Percentiles rank a stretch among this genome's conserved stretches.
These are phyloP conservation scores for Schwanniomyces pseudopolymorphus DNA, from an alignment of 805 yeast species.

Conservation along the genomic window DNA sequence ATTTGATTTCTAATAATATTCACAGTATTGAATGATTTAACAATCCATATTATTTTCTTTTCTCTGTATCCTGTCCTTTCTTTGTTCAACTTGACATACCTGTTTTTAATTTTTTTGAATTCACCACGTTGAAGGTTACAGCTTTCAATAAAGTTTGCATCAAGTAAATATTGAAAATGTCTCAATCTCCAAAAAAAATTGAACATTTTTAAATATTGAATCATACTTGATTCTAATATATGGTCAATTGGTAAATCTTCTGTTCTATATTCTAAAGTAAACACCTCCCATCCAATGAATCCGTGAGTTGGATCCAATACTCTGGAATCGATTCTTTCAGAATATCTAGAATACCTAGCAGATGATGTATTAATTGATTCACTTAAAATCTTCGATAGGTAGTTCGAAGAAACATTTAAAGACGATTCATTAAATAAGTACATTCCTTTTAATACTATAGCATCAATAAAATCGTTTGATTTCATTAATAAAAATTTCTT, in stretches of 20 bases:
- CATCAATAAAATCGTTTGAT: constrained; percentile 79
- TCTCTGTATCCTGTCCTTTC: constrained; percentile 30
- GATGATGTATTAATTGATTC: constrained; percentile 62
- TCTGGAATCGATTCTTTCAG: constrained; percentile 75
- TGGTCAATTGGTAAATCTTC: constrained; percentile 54
- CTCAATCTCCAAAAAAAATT: constrained; percentile 81
- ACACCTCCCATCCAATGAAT: constrained; percentile 86
- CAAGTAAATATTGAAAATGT: constrained; percentile 56
- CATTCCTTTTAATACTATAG: constrained; percentile 56
- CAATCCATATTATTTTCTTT: constrained; percentile 29
- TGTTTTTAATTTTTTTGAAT: constrained; percentile 14
- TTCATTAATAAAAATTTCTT: constrained; percentile 69
- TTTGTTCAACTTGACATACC: constrained; percentile 12
- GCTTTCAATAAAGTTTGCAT: constrained; percentile 27
- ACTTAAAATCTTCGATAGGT: constrained; percentile 61
- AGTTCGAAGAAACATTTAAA: constrained; percentile 59
- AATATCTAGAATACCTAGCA: constrained; percentile 39
- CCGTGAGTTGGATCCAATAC: constrained; percentile 67
- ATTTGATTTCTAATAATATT: constrained; percentile 39
- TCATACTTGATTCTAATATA: constrained; percentile 37
- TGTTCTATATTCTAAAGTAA: constrained; percentile 75
- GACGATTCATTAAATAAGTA: constrained; percentile 61
- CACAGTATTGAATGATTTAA: constrained; percentile 30
- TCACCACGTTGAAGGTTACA: constrained; percentile 27
- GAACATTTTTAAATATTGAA: constrained; percentile 69